Evolutionary conservation across 495 filamentous ascomycete species (phyloP).

Genomic region (Neurospora sp.): DNA sequence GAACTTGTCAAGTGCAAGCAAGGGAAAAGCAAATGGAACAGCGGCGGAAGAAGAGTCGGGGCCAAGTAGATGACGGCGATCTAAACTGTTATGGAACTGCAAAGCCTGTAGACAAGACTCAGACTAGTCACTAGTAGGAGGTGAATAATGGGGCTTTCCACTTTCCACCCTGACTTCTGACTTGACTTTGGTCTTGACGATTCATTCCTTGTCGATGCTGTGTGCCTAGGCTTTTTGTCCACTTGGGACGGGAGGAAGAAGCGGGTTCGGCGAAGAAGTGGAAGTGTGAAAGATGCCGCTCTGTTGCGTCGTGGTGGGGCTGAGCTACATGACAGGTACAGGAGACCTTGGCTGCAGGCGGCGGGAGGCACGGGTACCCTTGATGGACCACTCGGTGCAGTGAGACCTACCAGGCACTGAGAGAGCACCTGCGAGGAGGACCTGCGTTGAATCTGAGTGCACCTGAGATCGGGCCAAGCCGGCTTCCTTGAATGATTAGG

Average conservation of each 20-base stretch:
- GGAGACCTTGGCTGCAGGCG: conserved; percentile 9
- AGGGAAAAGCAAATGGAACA: background rate
- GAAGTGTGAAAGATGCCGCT: background rate
- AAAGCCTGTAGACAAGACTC: background rate
- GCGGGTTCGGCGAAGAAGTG: background rate
- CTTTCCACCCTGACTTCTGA: background rate
- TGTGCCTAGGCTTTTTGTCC: background rate
- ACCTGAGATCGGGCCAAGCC: background rate
- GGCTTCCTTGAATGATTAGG: background rate
- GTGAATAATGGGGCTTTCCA: background rate
- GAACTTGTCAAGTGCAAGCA: background rate
- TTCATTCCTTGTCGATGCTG: background rate
- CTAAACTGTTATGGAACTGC: background rate
- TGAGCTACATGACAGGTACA: conserved; percentile 15
- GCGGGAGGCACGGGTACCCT: conserved; percentile 11
- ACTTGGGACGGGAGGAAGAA: background rate
- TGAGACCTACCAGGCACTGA: background rate
- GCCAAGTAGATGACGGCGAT: background rate
- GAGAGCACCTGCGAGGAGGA: background rate
- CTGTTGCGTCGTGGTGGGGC: conserved; percentile 14
- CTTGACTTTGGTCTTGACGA: background rate
- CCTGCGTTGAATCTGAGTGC: background rate
- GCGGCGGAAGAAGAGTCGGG: background rate
- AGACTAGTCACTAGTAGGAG: background rate
- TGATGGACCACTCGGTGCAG: background rate